Base-by-base conservation (phyloP, 2,329 filamentous ascomycete species). In the Penicillium sclerotigenum region DNA sequence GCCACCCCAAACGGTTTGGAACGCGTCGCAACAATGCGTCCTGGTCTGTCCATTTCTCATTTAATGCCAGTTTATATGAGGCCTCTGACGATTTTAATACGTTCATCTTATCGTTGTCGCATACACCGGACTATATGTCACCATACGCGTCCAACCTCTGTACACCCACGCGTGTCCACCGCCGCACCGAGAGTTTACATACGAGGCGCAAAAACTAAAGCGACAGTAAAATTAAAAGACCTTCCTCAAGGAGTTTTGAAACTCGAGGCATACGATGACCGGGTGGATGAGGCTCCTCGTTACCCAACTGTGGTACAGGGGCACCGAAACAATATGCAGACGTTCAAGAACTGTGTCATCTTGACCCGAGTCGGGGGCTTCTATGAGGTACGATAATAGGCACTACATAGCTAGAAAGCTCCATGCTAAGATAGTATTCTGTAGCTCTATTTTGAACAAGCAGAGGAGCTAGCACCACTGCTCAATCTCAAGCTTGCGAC, bases 291-390 rank as follows among this genome's bases (percentile, higher is more conserved):
- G 51, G 73, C 75, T 31, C 81, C 81, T 20, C 79, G 79, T 57
- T 97, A 97, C 73, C 92, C 94, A 16, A 89, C 90, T n/a, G 89
- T 97, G 46, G 79, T 97, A 56, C 84, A 91, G 68, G 91, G 96
- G 71, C 93, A 90, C 28, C 84, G 86, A 54, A 90, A 87, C 63
- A 95, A 96, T 75, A 96, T 97, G 87, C 82, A 86, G 64, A 91
- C 88, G 67, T 97, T 96, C 75, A 84, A 87, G 67, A 91, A 95
- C 66, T 97, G 93, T 74, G 89, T 99, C 37, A 74, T 99, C 8
- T 77, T 99, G 57, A 99, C 94, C 4, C 85, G 93, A 54, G 91
- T 99, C 28, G 94, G 94, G 54, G 88, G 92, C 58, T 99, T 99
- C 75, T 99, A 97, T 75, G 94, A 99, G 75, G 80, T 81, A 73